A percentile compares a stretch with the other conserved stretches of the same genome.
phyloP scores from a whole-genome alignment of 2,329 filamentous ascomycete genomes.

The Microdochium paspali region DNA sequence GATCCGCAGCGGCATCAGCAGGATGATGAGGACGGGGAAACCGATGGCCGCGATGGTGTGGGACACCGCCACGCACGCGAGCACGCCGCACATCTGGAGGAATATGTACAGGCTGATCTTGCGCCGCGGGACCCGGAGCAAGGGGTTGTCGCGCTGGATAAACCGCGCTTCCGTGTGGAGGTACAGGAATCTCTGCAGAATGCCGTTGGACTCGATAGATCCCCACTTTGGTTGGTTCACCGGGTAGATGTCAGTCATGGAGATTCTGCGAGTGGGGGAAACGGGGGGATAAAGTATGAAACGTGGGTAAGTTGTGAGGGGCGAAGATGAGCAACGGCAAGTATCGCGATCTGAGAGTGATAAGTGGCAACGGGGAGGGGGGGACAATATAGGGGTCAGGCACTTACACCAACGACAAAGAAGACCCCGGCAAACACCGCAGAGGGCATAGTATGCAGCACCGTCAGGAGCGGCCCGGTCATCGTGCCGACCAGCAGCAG shows the following conservation, averaged over 20 bases:
- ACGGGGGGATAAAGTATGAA: no score
- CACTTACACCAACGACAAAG: constrained; percentile 45
- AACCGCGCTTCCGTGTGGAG: constrained; percentile 35
- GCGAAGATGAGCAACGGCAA: no score
- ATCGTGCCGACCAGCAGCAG: constrained; percentile 44
- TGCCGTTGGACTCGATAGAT: constrained; percentile 41
- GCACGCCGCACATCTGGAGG: constrained; percentile 40
- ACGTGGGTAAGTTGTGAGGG: no score
- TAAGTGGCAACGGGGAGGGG: not conserved
- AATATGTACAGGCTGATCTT: constrained; percentile 39
- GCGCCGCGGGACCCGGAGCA: constrained; percentile 29
- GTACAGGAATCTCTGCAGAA: constrained; percentile 39
- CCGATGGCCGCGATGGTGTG: constrained; percentile 51
- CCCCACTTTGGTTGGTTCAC: constrained; percentile 21
- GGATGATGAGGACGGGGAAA: constrained; percentile 47
- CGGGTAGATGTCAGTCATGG: not conserved
- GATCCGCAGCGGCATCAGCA: constrained; percentile 44
- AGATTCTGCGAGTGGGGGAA: no score
- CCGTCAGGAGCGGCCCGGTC: constrained; percentile 42
- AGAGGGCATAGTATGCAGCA: constrained; percentile 43
- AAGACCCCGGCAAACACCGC: constrained; percentile 46
- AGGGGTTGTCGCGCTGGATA: constrained; percentile 33
- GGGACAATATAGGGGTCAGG: not conserved
- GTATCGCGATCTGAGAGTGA: not conserved
- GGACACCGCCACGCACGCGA: constrained; percentile 45